Conservation (phyloP, 257 asterid species). For the Primulina tabacum region DNA sequence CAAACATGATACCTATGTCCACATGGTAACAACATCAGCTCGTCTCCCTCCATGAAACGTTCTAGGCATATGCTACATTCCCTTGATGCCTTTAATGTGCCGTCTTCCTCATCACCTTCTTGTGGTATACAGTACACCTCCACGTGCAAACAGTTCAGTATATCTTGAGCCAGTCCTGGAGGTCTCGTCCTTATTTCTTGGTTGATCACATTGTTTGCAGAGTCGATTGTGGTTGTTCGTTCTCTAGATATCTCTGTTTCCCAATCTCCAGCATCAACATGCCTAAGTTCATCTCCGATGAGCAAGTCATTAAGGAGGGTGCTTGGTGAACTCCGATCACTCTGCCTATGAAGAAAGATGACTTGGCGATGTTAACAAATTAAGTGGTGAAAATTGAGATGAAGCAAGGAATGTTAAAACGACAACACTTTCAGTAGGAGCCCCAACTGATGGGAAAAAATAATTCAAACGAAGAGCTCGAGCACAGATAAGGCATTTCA, state of each 20-base stretch:
- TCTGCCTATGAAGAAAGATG: conserved; percentile 31
- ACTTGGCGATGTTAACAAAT: not conserved
- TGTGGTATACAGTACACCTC: conserved; percentile 37
- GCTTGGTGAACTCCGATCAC: conserved; percentile 37
- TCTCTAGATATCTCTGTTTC: conserved; percentile 52
- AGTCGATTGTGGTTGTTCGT: conserved; percentile 35
- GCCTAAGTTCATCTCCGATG: conserved; percentile 47
- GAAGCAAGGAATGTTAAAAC: too few relatives aligned
- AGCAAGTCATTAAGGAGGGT: conserved; percentile 32
- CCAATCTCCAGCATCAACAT: conserved; percentile 55
- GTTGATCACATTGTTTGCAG: conserved; percentile 25
- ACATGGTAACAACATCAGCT: conserved; percentile 57
- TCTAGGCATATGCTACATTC: conserved; percentile 81
- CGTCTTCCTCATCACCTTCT: conserved; percentile 28
- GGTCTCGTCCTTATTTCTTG: conserved; percentile 48
- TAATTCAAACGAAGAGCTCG: not conserved
- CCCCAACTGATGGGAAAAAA: not conserved
- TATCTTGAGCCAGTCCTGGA: conserved; percentile 63
- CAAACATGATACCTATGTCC: conserved; percentile 66
- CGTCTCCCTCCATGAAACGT: conserved; percentile 63
- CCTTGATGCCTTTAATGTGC: conserved; percentile 26
- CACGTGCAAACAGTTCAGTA: conserved; percentile 41
- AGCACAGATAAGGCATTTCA: not conserved
- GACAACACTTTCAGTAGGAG: not conserved
- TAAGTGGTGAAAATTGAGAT: too few relatives aligned